phyloP scores from a whole-genome alignment of 495 filamentous ascomycete species.

The Aspergillus cristatus region DNA sequence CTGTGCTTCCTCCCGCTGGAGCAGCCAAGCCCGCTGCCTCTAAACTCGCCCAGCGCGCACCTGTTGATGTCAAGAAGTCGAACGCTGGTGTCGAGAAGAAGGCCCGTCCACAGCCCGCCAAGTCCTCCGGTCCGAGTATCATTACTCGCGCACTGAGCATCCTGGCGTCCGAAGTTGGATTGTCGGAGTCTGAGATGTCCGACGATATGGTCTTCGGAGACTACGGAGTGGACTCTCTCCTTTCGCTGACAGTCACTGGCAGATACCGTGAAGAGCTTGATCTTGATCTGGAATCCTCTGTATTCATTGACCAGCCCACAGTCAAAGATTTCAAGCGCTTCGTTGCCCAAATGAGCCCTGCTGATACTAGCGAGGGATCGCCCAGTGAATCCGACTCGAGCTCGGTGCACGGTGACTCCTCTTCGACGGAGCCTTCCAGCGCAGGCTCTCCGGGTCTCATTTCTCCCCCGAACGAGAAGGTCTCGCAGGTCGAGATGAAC shows the following conservation, averaged over 20 bases:
- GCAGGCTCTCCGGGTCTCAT: constrained; percentile 24
- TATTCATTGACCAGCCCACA: constrained; percentile 51
- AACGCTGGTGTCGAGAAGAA: constrained; percentile 26
- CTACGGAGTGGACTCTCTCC: constrained; percentile 45
- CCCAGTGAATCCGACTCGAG: constrained; percentile 21
- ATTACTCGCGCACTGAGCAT: constrained; percentile 45
- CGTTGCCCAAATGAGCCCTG: constrained; percentile 33
- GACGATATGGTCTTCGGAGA: constrained; percentile 40
- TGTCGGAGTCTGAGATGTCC: constrained; percentile 52
- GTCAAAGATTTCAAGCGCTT: constrained; percentile 54
- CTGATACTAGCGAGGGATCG: constrained; percentile 25
- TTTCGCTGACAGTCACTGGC: constrained; percentile 40
- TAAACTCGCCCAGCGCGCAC: constrained; percentile 24
- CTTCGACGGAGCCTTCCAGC: constrained; percentile 25
- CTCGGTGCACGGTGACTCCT: constrained; percentile 12
- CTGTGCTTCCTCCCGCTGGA: constrained; percentile 52
- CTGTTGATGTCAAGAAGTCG: constrained; percentile 27
- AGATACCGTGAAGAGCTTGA: constrained; percentile 41
- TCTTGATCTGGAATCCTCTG: constrained; percentile 40
- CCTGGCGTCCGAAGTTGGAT: constrained; percentile 57
- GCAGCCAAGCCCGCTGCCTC: constrained; percentile 19
- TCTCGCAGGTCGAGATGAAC: constrained; percentile 33
- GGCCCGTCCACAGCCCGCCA: constrained; percentile 15
- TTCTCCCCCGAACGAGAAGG: constrained; percentile 27
- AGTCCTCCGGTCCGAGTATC: constrained; percentile 20